Conservation (phyloP, 208 protist genomes). For the Naegleria lovaniensis region DNA sequence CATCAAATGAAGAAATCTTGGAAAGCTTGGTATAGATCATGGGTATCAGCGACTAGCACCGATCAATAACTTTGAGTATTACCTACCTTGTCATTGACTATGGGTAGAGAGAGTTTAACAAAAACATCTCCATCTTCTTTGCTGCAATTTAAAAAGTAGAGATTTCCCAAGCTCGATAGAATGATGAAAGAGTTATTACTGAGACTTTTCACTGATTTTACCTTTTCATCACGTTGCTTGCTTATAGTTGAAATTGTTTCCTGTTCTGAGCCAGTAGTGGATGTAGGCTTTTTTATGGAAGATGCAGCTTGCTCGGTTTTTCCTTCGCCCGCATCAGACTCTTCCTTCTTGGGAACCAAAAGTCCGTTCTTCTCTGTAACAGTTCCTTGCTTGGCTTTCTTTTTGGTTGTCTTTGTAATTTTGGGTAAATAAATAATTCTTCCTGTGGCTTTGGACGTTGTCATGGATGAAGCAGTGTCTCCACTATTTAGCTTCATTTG, state of each 20-base stretch:
- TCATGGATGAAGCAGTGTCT: background rate
- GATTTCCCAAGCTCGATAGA: background rate
- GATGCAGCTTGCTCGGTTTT: background rate
- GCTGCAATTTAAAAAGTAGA: slow-evolving; percentile 13
- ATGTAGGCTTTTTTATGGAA: background rate
- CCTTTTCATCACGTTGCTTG: background rate
- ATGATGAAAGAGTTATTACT: background rate
- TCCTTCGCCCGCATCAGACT: background rate
- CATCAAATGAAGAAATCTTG: background rate
- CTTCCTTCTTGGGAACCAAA: background rate
- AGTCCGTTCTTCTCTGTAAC: background rate
- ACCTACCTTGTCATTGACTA: background rate
- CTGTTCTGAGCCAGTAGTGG: background rate
- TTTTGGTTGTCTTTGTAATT: background rate
- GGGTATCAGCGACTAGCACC: no score
- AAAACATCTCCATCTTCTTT: background rate
- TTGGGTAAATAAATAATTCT: slow-evolving; percentile 9
- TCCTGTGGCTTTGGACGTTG: background rate
- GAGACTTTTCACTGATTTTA: background rate
- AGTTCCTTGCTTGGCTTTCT: background rate
- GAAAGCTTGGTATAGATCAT: background rate
- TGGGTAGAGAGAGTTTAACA: background rate
- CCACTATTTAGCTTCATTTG: background rate
- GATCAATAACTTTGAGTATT: no score
- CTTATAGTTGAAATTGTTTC: background rate